Conservation (phyloP, 257 asterid species). For the Oldenlandia corymbosa region DNA sequence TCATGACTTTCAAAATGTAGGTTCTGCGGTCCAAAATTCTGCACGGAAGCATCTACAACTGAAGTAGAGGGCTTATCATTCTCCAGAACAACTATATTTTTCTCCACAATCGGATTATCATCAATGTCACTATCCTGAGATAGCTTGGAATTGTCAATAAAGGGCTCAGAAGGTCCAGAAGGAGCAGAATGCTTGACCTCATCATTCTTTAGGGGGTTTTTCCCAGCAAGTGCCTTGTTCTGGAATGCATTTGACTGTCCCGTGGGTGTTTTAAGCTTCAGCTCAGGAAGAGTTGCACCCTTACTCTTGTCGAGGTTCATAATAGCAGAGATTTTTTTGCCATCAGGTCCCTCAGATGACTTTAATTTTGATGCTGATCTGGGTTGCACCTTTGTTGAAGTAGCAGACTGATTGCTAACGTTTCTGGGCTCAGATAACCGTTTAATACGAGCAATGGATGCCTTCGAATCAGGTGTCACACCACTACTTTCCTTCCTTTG, state of each 20-base stretch:
- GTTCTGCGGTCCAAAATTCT: slow-evolving; percentile 22
- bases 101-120: slow-evolving; percentile 72
- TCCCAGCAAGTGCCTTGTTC: slow-evolving; percentile 26
- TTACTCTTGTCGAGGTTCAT: slow-evolving; percentile 70
- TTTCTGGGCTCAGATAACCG: slow-evolving; percentile 83
- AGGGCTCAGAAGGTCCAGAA: slow-evolving; percentile 29
- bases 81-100: slow-evolving; percentile 73
- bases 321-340: slow-evolving; percentile 69
- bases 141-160: slow-evolving; percentile 22
- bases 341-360: slow-evolving; percentile 57
- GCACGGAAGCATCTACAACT: slow-evolving; percentile 30
- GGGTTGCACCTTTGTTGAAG: slow-evolving; percentile 38
- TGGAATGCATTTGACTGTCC: slow-evolving; percentile 29
- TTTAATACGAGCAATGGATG: slow-evolving; percentile 65
- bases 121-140: slow-evolving; percentile 43
- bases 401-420: slow-evolving; percentile 33
- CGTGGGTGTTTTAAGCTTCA: slow-evolving; percentile 59
- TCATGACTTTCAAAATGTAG: slow-evolving; percentile 21
- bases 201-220: slow-evolving; percentile 21
- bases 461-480: slow-evolving; percentile 56
- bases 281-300: slow-evolving; percentile 79
- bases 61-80: slow-evolving; percentile 55
- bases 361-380: slow-evolving; percentile 47
- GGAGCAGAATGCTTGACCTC: slow-evolving; percentile 30
- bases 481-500: slow-evolving; percentile 44